These are phyloP conservation scores for Puccinellia tenuiflora DNA, from an alignment of 176 grass and related monocot genomes.

Conservation along the genomic window DNA sequence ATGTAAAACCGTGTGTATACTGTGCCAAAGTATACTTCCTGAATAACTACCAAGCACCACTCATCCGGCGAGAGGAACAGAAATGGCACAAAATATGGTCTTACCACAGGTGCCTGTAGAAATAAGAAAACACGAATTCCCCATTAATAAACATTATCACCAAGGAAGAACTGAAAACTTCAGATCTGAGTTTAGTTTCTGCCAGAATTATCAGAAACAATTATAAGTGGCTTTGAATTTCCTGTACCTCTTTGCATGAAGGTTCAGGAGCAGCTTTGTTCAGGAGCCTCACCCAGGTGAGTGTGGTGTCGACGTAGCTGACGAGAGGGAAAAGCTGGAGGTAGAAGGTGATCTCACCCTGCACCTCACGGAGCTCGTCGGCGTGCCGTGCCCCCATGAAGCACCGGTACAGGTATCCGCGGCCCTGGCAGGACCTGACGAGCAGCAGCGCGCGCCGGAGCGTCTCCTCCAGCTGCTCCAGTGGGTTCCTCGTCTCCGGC, in stretches of 20 bases:
- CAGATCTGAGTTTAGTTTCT: not conserved
- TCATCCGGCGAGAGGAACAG: slow-evolving; percentile 10
- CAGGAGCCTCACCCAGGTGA: slow-evolving; percentile 37
- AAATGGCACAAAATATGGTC: slow-evolving; percentile 29
- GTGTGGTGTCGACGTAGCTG: slow-evolving; percentile 54
- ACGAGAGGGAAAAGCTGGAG: slow-evolving; percentile 67
- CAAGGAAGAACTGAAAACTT: not conserved
- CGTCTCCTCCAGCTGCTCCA: slow-evolving; percentile 63
- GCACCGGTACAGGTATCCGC: slow-evolving; percentile 54
- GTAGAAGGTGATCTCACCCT: slow-evolving; percentile 70
- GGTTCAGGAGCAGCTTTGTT: not conserved
- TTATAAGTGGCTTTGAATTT: not conserved
- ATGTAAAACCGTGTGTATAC: not conserved
- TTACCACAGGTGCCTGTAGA: slow-evolving; percentile 48
- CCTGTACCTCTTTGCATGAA: slow-evolving; percentile 37
- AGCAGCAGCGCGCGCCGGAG: slow-evolving; percentile 48
- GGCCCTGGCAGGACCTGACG: slow-evolving; percentile 49
- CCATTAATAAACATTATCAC: not conserved
- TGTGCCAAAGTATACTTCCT: slow-evolving; percentile 23
- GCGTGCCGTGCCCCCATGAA: slow-evolving; percentile 54
- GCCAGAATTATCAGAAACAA: not conserved
- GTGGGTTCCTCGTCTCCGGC: slow-evolving; percentile 55
- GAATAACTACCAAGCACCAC: slow-evolving; percentile 19
- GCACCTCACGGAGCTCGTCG: slow-evolving; percentile 59
- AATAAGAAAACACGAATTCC: not conserved